These are phyloP conservation scores for Darksidea phi DNA, from an alignment of 495 filamentous ascomycete genomes.

Conservation along the genomic window DNA sequence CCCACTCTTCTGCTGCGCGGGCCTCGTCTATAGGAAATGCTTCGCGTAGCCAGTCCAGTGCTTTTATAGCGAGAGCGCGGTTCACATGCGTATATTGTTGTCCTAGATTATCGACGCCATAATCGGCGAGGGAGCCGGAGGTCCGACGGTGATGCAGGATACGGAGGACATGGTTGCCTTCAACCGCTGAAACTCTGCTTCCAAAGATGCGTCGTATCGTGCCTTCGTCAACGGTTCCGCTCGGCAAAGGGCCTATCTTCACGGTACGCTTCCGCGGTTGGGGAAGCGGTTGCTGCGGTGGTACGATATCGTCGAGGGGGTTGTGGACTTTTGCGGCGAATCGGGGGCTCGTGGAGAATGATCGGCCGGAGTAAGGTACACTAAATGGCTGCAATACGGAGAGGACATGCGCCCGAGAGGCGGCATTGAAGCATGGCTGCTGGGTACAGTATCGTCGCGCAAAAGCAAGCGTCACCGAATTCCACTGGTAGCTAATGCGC, in stretches of 20 bases:
- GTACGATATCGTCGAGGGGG: neutral
- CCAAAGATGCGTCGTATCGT: constrained; percentile 64
- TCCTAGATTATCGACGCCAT: constrained; percentile 42
- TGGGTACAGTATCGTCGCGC: constrained; percentile 18
- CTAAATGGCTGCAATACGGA: constrained; percentile 6
- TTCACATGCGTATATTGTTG: constrained; percentile 32
- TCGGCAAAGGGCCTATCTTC: constrained; percentile 26
- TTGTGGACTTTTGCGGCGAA: constrained; percentile 6
- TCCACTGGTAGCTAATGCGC: constrained; percentile 20
- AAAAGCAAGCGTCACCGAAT: constrained; percentile 24
- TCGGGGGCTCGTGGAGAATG: constrained; percentile 22
- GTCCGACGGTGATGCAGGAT: constrained; percentile 73
- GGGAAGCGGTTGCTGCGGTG: neutral
- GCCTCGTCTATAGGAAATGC: constrained; percentile 75
- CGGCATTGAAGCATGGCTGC: neutral
- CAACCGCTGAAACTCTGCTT: constrained; percentile 44
- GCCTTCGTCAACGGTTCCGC: constrained; percentile 34
- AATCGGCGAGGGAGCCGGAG: constrained; percentile 66
- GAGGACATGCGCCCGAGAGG: neutral
- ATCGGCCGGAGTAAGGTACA: neutral
- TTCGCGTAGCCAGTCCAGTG: constrained; percentile 65
- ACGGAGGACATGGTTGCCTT: constrained; percentile 64
- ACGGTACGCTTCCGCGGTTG: constrained; percentile 17
- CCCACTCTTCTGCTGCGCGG: constrained; percentile 57
- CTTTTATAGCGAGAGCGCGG: constrained; percentile 45